These are phyloP conservation scores for Friedmanniomyces endolithicus DNA, from an alignment of 495 filamentous ascomycete genomes.

Conservation along the genomic window DNA sequence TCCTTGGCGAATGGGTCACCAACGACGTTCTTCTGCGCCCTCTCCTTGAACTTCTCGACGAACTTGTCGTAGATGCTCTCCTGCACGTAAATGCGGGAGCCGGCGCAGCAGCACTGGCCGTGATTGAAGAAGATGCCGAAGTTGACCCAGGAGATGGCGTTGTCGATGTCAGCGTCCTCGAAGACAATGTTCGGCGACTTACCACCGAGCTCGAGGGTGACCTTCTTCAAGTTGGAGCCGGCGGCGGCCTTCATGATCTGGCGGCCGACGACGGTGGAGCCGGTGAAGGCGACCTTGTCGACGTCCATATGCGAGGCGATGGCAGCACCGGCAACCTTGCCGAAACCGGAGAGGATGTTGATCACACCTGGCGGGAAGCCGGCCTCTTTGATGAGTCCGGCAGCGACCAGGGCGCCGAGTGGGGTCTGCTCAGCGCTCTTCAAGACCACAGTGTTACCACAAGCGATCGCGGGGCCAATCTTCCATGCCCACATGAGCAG, in stretches of 20 bases:
- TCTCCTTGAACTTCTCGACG: constrained; percentile 72
- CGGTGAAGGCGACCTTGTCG: constrained; percentile 98
- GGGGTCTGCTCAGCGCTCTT: constrained; percentile 98
- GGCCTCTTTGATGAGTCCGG: constrained; percentile 75
- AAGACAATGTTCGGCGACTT: constrained; percentile 99
- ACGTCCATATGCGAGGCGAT: constrained; percentile 91
- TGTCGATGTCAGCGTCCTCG: constrained; percentile 87
- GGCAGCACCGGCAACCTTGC: constrained; percentile 79
- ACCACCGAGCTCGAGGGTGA: constrained; percentile 94
- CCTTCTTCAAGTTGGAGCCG: constrained; percentile 94
- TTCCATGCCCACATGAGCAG: constrained; percentile 97
- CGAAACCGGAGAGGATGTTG: constrained; percentile 90
- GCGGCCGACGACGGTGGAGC: constrained; percentile 81
- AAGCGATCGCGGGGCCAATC: constrained; percentile 83
- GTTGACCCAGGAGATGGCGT: constrained; percentile 96
- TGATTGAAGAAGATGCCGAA: constrained; percentile 99
- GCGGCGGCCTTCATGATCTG: constrained; percentile 93
- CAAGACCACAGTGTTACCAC: constrained; percentile 79
- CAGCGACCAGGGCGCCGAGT: constrained; percentile 70
- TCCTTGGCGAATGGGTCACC: constrained; percentile 78
- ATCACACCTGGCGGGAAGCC: constrained; percentile 94
- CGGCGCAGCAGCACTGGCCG: constrained; percentile 96
- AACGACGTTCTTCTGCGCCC: constrained; percentile 68
- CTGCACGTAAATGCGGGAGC: constrained; percentile 91
- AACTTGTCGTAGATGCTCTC: constrained; percentile 96